Percentiles rank a stretch among this genome's conserved stretches.
Conservation (phyloP, 495 filamentous ascomycete species). For the Penicillium coffeae region DNA sequence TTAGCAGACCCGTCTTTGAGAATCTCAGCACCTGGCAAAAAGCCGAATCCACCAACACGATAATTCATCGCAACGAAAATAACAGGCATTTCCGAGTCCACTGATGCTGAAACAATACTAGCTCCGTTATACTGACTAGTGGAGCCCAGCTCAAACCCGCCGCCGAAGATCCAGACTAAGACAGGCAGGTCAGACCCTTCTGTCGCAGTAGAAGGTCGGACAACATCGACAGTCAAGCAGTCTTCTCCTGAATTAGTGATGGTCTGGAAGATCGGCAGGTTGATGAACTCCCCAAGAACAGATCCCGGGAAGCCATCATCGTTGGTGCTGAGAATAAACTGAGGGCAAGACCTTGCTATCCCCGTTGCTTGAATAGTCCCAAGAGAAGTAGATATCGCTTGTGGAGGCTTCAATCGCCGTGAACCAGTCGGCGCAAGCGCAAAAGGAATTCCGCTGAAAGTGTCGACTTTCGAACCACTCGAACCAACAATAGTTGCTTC, state of each 20-base stretch:
- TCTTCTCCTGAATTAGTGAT: conserved; percentile 51
- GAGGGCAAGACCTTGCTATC: conserved; percentile 50
- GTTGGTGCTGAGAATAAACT: conserved; percentile 45
- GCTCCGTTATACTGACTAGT: conserved; percentile 58
- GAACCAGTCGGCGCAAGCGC: conserved; percentile 56
- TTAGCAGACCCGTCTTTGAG: conserved; percentile 60
- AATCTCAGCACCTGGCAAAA: conserved; percentile 66
- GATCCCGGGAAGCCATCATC: conserved; percentile 28
- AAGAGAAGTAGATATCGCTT: conserved; percentile 45
- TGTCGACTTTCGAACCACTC: conserved; percentile 33
- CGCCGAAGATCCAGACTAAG: conserved; percentile 66
- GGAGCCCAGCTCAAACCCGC: conserved; percentile 60
- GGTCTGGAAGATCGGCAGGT: conserved; percentile 56
- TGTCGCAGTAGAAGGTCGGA: conserved; percentile 55
- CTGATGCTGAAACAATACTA: conserved; percentile 48
- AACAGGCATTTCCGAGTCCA: conserved; percentile 56
- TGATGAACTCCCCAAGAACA: conserved; percentile 49
- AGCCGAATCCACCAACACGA: conserved; percentile 69
- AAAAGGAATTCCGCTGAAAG: conserved; percentile 63
- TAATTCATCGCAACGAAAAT: conserved; percentile 76
- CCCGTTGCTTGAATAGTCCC: conserved; percentile 51
- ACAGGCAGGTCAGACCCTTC: conserved; percentile 57
- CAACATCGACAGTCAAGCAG: conserved; percentile 64
- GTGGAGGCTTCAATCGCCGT: conserved; percentile 57
- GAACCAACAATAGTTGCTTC: conserved; percentile 51